These are phyloP conservation scores for Sporothrix variecibatus DNA, from an alignment of 2,329 filamentous ascomycete genomes.

Conservation along the genomic window DNA sequence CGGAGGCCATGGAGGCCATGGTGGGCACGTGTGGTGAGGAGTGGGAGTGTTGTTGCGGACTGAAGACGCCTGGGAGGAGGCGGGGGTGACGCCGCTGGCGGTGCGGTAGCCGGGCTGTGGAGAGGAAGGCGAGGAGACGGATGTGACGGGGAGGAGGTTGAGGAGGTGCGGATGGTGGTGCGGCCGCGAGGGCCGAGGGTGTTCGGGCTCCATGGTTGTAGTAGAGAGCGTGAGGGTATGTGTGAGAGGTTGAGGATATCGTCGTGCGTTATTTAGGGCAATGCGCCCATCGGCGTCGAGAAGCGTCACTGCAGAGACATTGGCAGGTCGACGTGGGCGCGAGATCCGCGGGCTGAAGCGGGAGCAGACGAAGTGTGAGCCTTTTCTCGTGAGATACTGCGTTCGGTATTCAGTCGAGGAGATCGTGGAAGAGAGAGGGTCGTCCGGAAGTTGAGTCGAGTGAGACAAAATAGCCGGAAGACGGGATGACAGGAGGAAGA, in stretches of 20 bases:
- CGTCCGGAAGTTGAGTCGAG: neutral
- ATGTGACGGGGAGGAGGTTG: constrained; percentile 37
- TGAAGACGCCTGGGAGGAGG: constrained; percentile 64
- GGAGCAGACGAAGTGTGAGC: neutral
- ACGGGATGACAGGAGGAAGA: neutral
- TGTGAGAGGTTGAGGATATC: neutral
- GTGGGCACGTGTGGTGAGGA: constrained; percentile 41
- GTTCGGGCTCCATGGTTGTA: constrained; percentile 35
- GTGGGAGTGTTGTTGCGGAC: constrained; percentile 44
- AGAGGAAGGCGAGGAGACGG: constrained; percentile 36
- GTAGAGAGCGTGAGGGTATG: neutral
- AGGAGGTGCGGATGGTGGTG: constrained; percentile 41
- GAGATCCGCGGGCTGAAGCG: neutral
- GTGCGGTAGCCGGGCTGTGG: constrained; percentile 41
- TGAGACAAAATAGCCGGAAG: neutral
- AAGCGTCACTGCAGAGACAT: constrained; percentile 26
- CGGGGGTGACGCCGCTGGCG: constrained; percentile 55
- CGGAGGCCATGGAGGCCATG: constrained; percentile 35
- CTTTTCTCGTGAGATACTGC: neutral
- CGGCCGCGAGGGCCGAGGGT: constrained; percentile 33
- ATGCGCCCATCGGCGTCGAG: constrained; percentile 25
- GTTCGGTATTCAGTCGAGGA: neutral
- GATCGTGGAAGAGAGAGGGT: neutral
- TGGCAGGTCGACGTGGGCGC: constrained; percentile 13
- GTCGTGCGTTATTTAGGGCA: neutral